Evolutionary conservation across 1,284 basidiomycete species (phyloP), one percentile per base, ranked within the genome.

Genomic region (Volvariella surrecta): DNA sequence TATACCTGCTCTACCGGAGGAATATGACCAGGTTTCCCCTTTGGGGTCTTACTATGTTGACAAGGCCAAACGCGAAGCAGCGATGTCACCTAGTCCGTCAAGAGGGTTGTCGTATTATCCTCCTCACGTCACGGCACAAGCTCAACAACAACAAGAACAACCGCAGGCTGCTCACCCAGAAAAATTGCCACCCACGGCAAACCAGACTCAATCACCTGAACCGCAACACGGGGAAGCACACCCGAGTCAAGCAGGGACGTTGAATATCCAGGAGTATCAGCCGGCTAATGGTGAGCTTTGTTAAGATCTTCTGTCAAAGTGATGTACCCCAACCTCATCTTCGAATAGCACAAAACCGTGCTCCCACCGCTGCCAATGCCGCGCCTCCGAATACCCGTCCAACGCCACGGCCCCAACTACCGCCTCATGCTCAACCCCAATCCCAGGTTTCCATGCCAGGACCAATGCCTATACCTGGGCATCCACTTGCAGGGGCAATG

Each of bases 1-100:
- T 34, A 79, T 81, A 37, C 83, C 83, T 42, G 82, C 82, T 2
- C 66, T 84, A 2, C 82, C 82, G 6, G 82, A 86, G 52, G 81
- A 83, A 42, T 77, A 78, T 40, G 78, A 82, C 43, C 58, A 66
- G 2, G 66, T 66, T 2, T 52, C 63, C 47, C 64, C 71, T 2
- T 61, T 71, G 37, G 63, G 70, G 28, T 60, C 66, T 2, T 66
- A 70, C 41, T 70, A 71, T 42, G 50, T 57, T 28, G 60, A 64
- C 41, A 58, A 59, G 43, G 45, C 55, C 37, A 59, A 59, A 40
- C 51, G 59, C 38, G 59, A 62, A 18, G 43, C 47, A 18, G 48
- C 51, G n/a, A 45, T 56, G 3, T 47, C 57, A 40, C 55, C 59
- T n/a, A 57, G 55, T 17, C 35, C 58, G 3, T 58, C 62, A 28